Evolutionary conservation across 1,284 basidiomycete species (phyloP), one percentile per base, ranked within the genome.

Genomic region (Melampsora larici-populina): DNA sequence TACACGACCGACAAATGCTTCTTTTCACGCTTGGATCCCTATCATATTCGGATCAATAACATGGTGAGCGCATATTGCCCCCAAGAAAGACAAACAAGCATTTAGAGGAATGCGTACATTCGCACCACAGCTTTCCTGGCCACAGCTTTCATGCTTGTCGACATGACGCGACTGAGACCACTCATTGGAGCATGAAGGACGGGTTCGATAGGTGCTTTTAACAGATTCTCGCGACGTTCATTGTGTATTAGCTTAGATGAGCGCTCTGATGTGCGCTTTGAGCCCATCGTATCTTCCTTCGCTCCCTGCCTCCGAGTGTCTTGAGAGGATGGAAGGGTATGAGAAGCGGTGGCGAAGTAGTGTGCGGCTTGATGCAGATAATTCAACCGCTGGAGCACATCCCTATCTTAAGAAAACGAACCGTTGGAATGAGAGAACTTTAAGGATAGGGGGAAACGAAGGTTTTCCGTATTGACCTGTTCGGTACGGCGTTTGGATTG

Each of bases 351-450:
- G 26, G 71, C 71, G 18, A 73, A 24, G 65, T 73, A 73, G 65
- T 73, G 36, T 24, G 71, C 71, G 15, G 71, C 71, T 51, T 73
- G 71, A 46, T 73, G 71, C 17, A 73, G 36, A 65, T 62, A 73
- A 40, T 73, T 73, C 13, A 73, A 36, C 24, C 71, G 60, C 62
- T 73, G 71, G 9, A 73, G 62, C 13, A 73, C 71, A 24, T 73
- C 71, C 29, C 71, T 73, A 43, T 43, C 43, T 13, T 43, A 15
- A 43, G 9, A 7, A 13, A 43, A 43, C 43, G 43, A 43, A 43
- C 9, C 43, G 13, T 43, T 15, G 43, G 43, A 43, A 43, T 43
- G 43, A 43, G 43, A 15, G 9, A 13, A 43, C 9, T 13, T 43
- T 43, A 2, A 43, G 1, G 43, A 13, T 11, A 13, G 15, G 43